These are phyloP conservation scores for Mycena haematopus DNA, from an alignment of 768 basidiomycete genomes.

Conservation along the genomic window DNA sequence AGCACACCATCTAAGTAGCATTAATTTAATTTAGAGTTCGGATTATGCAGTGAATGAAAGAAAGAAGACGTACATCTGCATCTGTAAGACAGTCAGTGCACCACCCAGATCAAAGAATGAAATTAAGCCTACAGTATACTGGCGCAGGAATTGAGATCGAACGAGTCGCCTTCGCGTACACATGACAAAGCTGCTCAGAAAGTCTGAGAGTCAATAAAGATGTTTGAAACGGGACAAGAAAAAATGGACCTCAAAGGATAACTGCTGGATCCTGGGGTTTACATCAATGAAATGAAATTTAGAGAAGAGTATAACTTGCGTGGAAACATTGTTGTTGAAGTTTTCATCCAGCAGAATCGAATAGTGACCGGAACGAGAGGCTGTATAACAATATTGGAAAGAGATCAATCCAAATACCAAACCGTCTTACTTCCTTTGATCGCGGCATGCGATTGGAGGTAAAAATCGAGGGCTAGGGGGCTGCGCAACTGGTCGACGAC, in stretches of 20 bases:
- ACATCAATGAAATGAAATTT: not conserved
- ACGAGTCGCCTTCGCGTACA: conserved; percentile 60
- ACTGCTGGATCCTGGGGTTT: conserved; percentile 41
- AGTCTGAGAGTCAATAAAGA: not conserved
- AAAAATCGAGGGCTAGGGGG: conserved; percentile 50
- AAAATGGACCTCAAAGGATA: conserved; percentile 41
- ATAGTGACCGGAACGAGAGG: conserved; percentile 55
- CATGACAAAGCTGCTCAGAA: conserved; percentile 51
- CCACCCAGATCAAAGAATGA: not conserved
- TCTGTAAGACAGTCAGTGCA: conserved; percentile 13
- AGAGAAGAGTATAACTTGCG: not conserved
- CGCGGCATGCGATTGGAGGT: conserved; percentile 62
- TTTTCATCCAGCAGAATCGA: conserved; percentile 52
- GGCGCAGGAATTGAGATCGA: conserved; percentile 67
- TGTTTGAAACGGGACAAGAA: not conserved
- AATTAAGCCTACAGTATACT: conserved; percentile 56
- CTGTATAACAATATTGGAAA: conserved; percentile 2
- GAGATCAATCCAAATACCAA: not conserved
- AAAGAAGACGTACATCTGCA: conserved; percentile 14
- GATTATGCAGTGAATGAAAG: not conserved
- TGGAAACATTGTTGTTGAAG: conserved; percentile 23
- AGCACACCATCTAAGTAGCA: conserved; percentile 28
- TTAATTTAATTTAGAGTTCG: not conserved
- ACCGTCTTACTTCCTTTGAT: conserved; percentile 56
- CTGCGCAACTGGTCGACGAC: conserved; percentile 43